Evolutionary conservation across 2,329 filamentous ascomycete species (phyloP), one percentile per base, ranked within the genome.

Genomic region (Penicillium glabrum): DNA sequence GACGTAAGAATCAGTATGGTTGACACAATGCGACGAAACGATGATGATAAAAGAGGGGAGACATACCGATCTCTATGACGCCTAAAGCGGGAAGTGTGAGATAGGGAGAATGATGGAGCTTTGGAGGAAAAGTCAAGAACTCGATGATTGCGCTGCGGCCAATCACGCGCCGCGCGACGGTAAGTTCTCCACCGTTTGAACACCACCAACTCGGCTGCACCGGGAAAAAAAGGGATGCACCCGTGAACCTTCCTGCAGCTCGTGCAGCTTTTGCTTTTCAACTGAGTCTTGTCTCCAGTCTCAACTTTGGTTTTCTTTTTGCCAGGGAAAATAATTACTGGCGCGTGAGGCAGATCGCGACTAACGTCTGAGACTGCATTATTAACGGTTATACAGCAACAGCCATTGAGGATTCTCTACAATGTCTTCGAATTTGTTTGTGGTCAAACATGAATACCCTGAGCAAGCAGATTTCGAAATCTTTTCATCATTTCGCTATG

Each of bases 401-500:
- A 51, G 24, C 46, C n/a, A 19, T 29, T 21, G 31, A 21, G 16
- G 1, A 19, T 14, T 47, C 27, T 31, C 19, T 16, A 54, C 51
- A 41, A 68, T 66, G 61, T 45, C 62, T 45, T 59, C 58, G 14
- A 46, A 10, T 37, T 39, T 43, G 13, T 35, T 21, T 7, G 11
- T 51, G 24, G 46, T 26, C 9, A 7, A n/a, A 10, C 29, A 48
- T 24, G 19, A 33, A 10, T n/a, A 44, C n/a, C 8, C 50, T 23
- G 31, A 6, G 35, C 47, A 41, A 23, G 39, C 49, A 29, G 56
- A 54, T 2, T 89, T 91, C 63, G 75, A 81, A 47, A 76, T 93
- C 31, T 88, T 90, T 68, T 88, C 87, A 3, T 88, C 89, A 1
- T 78, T 92, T 55, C 87, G 90, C 53, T 91, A 88, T 70, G 90